These are phyloP conservation scores for Colletotrichum cereale DNA, from an alignment of 2,329 filamentous ascomycete genomes.

Conservation along the genomic window DNA sequence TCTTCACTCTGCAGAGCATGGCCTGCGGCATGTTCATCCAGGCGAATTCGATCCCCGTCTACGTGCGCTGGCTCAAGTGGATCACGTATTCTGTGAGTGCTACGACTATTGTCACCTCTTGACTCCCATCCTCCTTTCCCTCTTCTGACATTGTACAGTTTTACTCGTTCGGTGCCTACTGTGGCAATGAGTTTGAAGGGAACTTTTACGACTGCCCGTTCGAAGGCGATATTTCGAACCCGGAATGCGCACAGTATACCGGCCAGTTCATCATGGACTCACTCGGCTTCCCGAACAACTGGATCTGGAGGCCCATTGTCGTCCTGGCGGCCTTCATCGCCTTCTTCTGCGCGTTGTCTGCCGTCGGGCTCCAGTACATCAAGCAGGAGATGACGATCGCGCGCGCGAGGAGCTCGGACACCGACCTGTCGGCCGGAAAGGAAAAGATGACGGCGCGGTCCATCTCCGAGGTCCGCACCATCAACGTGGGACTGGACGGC, in stretches of 20 bases:
- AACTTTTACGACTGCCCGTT: slow-evolving; percentile 81
- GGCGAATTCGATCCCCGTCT: slow-evolving; percentile 78
- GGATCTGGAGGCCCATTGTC: slow-evolving; percentile 76
- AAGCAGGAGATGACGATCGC: slow-evolving; percentile 79
- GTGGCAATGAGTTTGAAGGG: slow-evolving; percentile 78
- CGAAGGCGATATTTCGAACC: slow-evolving; percentile 71
- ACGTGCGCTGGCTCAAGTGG: slow-evolving; percentile 84
- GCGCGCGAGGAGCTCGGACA: slow-evolving; percentile 68
- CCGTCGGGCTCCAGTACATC: slow-evolving; percentile 72
- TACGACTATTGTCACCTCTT: slow-evolving; percentile 44
- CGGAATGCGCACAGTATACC: slow-evolving; percentile 75
- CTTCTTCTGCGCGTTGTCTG: slow-evolving; percentile 72
- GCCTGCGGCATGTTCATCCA: slow-evolving; percentile 84
- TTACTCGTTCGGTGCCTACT: slow-evolving; percentile 79
- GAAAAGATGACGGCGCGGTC: slow-evolving; percentile 73
- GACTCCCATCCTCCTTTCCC: slow-evolving; percentile 28
- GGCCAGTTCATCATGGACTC: slow-evolving; percentile 77
- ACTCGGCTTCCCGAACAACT: slow-evolving; percentile 75
- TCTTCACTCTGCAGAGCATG: slow-evolving; percentile 80
- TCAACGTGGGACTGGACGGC: slow-evolving; percentile 73
- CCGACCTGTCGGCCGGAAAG: slow-evolving; percentile 76
- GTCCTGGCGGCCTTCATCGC: slow-evolving; percentile 71
- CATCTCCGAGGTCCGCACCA: slow-evolving; percentile 65
- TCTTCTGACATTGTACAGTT: slow-evolving; percentile 58
- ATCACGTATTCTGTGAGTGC: slow-evolving; percentile 67